Evolutionary conservation across 2,329 filamentous ascomycete species (phyloP).

Genomic region (Annulohypoxylon truncatum): DNA sequence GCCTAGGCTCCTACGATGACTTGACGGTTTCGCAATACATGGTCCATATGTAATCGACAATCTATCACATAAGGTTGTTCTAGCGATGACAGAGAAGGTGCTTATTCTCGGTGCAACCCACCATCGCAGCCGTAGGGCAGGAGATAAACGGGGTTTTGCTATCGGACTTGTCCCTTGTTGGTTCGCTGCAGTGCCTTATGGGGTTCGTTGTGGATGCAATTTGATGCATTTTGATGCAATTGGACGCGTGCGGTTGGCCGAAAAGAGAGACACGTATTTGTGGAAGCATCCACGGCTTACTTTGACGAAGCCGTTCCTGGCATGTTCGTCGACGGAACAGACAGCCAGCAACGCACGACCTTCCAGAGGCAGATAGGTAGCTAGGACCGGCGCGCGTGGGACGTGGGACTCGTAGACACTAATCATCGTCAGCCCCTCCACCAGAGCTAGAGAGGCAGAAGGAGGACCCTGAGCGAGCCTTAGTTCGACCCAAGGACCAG

Average conservation of each 20-base stretch:
- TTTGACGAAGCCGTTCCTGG: constrained; percentile 32
- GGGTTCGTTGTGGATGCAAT: constrained; percentile 20
- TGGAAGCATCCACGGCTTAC: constrained; percentile 34
- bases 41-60: not conserved
- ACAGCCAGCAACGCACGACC: constrained; percentile 13
- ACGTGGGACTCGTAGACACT: constrained; percentile 2
- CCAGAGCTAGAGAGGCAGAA: constrained; percentile 1
- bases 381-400: constrained; percentile 1
- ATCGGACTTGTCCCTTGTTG: constrained; percentile 17
- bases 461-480: constrained; percentile 16
- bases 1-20: not conserved
- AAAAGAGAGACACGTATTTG: constrained; percentile 30
- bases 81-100: constrained; percentile 31
- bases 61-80: not conserved
- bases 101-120: constrained; percentile 32
- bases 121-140: constrained; percentile 25
- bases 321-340: constrained; percentile 23
- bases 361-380: constrained; percentile 29
- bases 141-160: constrained; percentile 33
- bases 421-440: constrained; percentile 5
- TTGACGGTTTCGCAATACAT: not conserved
- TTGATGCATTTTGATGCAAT: constrained; percentile 15
- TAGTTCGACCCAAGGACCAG: constrained; percentile 18
- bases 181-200: not conserved
- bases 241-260: constrained; percentile 25